Evolutionary conservation across 441 rosid genomes (phyloP), one percentile per base, ranked within the genome.

Genomic region (Croton laevigatus): DNA sequence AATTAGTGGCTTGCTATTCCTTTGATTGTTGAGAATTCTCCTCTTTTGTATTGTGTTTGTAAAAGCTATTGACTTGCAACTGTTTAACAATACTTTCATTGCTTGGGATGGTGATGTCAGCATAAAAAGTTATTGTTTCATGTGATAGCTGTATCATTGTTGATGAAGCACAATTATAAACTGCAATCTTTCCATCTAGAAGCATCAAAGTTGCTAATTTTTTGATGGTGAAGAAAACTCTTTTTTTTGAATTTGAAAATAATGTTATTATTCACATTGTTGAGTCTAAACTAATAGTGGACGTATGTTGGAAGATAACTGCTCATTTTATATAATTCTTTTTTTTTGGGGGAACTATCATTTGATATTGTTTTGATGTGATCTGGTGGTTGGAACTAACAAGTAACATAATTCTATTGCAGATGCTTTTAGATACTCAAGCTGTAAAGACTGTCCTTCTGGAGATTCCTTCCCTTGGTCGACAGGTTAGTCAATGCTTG

Each of bases 341-440:
- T 27, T 27, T 27, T n/a, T n/a, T n/a, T n/a, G n/a, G 2, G 53
- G 52, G 34, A 16, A 62, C 12, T 14, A 23, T 42, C 69, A 8
- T 79, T 57, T 19, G 20, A 57, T 16, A 11, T 53, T 36, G 42
- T 34, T n/a, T 65, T 71, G 32, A 7, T 70, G 54, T 53, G 53
- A 42, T 61, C 61, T 20, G 27, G 58, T 9, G 19, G 23, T 63
- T 27, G 32, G 32, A 27, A 27, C 32, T 27, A 27, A 68, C 53
- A 22, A 60, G 61, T 40, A 40, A 36, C 42, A 46, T 66, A 51
- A 71, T 81, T 57, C 40, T 74, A 46, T 76, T 83, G 83, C 91
- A 93, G 99, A 93, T 95, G 99, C 84, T 95, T 72, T 83, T 91
- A 80, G 99, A 93, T 82, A 95, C 99, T 37, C 99, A 95, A 82